A percentile compares a stretch with the other conserved stretches of the same genome.
Evolutionary conservation across 495 filamentous ascomycete genomes (phyloP).

Genomic region (Penicillium subrubescens): DNA sequence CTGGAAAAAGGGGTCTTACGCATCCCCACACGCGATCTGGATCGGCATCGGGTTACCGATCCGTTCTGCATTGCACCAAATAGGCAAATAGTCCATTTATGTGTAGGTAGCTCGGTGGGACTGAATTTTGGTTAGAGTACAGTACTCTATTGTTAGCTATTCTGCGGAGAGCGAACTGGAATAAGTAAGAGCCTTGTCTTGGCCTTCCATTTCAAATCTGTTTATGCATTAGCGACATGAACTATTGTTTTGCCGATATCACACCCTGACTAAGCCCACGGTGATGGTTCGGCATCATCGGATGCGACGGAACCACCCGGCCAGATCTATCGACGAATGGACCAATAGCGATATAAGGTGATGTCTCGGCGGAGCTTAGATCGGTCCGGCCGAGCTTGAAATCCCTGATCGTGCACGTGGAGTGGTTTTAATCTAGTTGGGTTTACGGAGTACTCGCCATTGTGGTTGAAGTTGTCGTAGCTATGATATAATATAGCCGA

Average conservation of each 20-base stretch:
- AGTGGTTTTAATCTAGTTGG: background rate
- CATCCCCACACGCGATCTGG: constrained; percentile 20
- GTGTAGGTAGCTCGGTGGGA: background rate
- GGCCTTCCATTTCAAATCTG: background rate
- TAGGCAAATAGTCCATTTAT: constrained; percentile 3
- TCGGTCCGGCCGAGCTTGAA: constrained; percentile 3
- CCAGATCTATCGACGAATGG: background rate
- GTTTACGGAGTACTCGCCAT: background rate
- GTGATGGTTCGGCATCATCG: constrained; percentile 2
- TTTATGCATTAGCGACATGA: background rate
- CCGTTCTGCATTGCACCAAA: constrained; percentile 11
- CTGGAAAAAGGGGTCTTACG: constrained; percentile 7
- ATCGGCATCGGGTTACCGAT: constrained; percentile 19
- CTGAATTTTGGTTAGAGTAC: background rate
- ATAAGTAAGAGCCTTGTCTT: too few species aligned
- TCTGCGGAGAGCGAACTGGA: background rate
- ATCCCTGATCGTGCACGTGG: background rate
- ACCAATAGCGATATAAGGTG: background rate
- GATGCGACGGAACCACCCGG: background rate
- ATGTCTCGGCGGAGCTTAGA: background rate
- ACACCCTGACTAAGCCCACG: background rate
- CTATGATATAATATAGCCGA: background rate
- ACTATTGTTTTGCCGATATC: background rate
- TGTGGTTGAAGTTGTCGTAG: background rate
- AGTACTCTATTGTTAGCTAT: background rate